Percentiles rank a stretch among this genome's conserved stretches.
Conservation (phyloP, 768 basidiomycete species). For the Pulveroboletus sp. region DNA sequence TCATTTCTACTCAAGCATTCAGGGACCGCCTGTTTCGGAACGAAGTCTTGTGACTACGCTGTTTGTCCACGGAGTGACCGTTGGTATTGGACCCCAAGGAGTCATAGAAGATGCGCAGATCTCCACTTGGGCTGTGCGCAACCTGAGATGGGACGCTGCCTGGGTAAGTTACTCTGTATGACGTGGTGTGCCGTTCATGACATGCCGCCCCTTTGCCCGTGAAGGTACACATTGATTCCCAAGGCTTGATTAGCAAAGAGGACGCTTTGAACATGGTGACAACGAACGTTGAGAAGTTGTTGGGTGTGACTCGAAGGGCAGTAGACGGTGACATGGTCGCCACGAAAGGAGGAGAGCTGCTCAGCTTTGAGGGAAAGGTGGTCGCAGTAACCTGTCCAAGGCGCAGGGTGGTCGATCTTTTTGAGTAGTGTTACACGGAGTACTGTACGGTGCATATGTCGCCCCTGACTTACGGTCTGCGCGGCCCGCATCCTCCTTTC, state of each 20-base stretch:
- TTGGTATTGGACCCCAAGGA: conserved; percentile 48
- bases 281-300: conserved; percentile 38
- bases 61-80: conserved; percentile 56
- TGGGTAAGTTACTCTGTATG: conserved; percentile 72
- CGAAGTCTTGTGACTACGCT: conserved; percentile 59
- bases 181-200: not conserved
- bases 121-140: conserved; percentile 84
- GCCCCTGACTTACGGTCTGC: too few species aligned
- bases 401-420: conserved; percentile 34
- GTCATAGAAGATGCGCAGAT: conserved; percentile 51
- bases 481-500: too few species aligned
- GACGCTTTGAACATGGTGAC: conserved; percentile 40
- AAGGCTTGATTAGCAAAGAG: conserved; percentile 36
- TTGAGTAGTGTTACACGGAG: conserved; percentile 15
- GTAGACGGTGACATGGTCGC: conserved; percentile 36
- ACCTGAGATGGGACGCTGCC: conserved; percentile 81
- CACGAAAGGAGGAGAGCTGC: conserved; percentile 35
- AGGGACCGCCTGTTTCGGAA: conserved; percentile 69
- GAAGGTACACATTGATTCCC: conserved; percentile 33
- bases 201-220: not conserved
- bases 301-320: conserved; percentile 31
- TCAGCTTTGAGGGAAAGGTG: conserved; percentile 43
- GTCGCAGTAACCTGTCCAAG: conserved; percentile 38
- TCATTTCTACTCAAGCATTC: conserved; percentile 36
- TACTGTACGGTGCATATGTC: too few species aligned